Base-by-base conservation (phyloP, 805 yeast genomes). In the Zygotorulaspora chibaensis region DNA sequence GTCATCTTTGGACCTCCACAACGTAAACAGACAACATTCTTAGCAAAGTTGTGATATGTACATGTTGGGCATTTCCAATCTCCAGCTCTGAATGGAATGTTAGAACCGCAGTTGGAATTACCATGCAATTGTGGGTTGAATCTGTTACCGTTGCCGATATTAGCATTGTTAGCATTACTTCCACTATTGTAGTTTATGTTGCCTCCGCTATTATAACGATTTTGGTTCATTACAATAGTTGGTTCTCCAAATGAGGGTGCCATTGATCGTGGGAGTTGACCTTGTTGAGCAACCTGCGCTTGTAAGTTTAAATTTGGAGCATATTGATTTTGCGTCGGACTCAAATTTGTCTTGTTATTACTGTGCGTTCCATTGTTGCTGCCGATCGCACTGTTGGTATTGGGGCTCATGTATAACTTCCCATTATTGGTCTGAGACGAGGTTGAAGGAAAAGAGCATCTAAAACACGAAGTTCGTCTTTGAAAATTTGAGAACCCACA, bases 401-500 rank as follows among this genome's bases (percentile, higher is more conserved):
- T 48, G 43, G 50, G 43, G 43, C 46, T 49, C 35, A 48, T 45
- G 17, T 52, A 51, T 51, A 48, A 46, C 45, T 50, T 49, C 33
- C 50, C 51, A 35, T 53, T 51, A 12, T 46, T 87, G 54, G 81
- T 87, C 48, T 81, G 81, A 6, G 88, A 87, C 35, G 86, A 73
- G 9, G 87, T 73, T 8, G 87, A 87, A 5, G 96, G 96, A 67
- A 84, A 88, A 2, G 91, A 83, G 63, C 97, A 90, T 52, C 96
- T 75, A 73, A 90, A 88, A 66, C 97, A 90, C 2, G 95, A 95
- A 2, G 95, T 85, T 66, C 97, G 77, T 58, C 96, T 78, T 67
- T 90, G 97, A 68, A 90, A 90, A 66, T 90, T 90, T 18, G 95
- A 86, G 59, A 90, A 90, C 1, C 96, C 96, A 72, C 97, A 90